Evolutionary conservation across 768 basidiomycete species (phyloP), one percentile per base, ranked within the genome.

Genomic region (Gautieria morchelliformis): DNA sequence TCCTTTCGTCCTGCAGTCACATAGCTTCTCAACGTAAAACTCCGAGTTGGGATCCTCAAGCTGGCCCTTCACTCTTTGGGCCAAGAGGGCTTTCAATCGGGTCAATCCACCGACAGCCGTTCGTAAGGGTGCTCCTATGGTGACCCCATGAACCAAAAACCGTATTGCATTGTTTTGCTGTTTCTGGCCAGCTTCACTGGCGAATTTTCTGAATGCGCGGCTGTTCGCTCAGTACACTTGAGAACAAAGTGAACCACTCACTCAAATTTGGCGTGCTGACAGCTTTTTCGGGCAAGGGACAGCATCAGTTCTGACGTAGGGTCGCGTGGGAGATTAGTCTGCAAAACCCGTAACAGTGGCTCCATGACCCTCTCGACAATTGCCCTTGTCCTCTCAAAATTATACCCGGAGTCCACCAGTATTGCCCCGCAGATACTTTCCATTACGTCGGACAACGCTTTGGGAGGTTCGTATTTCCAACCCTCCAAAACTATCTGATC

Each of bases 391-490:
- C 74, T 79, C 52, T 90, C 88, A 59, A 87, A 83, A 61, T 89
- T 71, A 64, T 85, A 89, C 5, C 78, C 82, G 5, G 82, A 80
- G 69, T 95, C 93, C 44, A 94, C 78, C 30, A 95, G 78, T 19
- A 95, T 74, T 2, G 89, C 91, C 1, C 90, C 93, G 35, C 93
- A 72, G 5, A 94, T 70, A 53, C 90, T 87, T 70, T 95, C 93
- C 53, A 94, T 76, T 4, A 91, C 79, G 65, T 95, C 93, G 56
- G 87, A 85, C 33, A 92, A 70, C 6, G 80, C 84, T 69, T 95
- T 95, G 0, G 93, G 91, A 9, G 91, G 89, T 63, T 91, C 85
- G 60, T 84, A 85, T 63, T 81, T 80, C 91, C 90, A 93, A 6
- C 85, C 82, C 37, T 78, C 75, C 12, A 77, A 67, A 46, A 91